phyloP scores from a whole-genome alignment of 257 asterid genomes.

The Pogostemon cablin region DNA sequence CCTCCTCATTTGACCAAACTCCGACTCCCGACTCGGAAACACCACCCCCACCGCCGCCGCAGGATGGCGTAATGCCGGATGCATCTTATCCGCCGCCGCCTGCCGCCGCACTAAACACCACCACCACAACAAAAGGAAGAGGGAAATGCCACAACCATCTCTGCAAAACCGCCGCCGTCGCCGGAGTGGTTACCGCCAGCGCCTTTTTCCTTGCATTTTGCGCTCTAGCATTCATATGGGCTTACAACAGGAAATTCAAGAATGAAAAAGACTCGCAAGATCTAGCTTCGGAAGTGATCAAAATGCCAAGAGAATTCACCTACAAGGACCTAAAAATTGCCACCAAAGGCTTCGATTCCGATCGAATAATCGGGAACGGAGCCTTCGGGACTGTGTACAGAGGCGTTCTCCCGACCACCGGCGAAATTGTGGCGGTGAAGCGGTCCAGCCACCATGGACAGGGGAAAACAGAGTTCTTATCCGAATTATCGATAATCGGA shows the following conservation, averaged over 20 bases:
- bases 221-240: slow-evolving; percentile 55
- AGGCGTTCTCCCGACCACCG: slow-evolving; percentile 57
- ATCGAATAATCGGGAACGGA: slow-evolving; percentile 65
- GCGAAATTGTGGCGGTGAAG: slow-evolving; percentile 75
- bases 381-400: slow-evolving; percentile 85
- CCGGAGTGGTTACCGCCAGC: slow-evolving; percentile 79
- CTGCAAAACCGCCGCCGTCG: slow-evolving; percentile 73
- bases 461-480: slow-evolving; percentile 75
- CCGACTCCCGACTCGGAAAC: slow-evolving; percentile 42
- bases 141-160: slow-evolving; percentile 56
- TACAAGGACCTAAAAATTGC: slow-evolving; percentile 72
- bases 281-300: slow-evolving; percentile 62
- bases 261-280: slow-evolving; percentile 37
- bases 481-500: slow-evolving; percentile 80
- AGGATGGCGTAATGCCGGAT: slow-evolving; percentile 31
- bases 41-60: slow-evolving; percentile 40
- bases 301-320: slow-evolving; percentile 82
- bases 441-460: slow-evolving; percentile 82
- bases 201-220: slow-evolving; percentile 70
- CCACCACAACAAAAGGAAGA: slow-evolving; percentile 36
- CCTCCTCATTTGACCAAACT: slow-evolving; percentile 58
- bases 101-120: slow-evolving; percentile 37
- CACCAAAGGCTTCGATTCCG: slow-evolving; percentile 61
- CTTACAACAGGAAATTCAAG: slow-evolving; percentile 58
- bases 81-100: slow-evolving; percentile 47